Evolutionary conservation across 345 rosid species (phyloP).

Genomic region (Limnanthes douglasii): DNA sequence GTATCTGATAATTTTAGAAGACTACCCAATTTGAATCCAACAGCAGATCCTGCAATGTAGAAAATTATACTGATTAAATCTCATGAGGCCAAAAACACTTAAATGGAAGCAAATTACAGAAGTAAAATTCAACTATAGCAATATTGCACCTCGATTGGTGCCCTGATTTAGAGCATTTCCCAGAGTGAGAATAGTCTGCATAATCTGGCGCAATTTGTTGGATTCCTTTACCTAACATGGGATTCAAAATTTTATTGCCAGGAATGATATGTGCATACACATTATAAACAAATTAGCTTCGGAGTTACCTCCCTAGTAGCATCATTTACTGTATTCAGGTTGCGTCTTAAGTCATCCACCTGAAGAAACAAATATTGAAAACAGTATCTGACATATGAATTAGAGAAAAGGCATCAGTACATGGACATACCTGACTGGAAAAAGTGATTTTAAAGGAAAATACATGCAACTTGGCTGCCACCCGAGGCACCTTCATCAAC

Average conservation of each 20-base stretch:
- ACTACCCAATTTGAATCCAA: conserved; percentile 96
- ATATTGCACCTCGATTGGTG: conserved; percentile 69
- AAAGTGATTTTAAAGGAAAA: conserved; percentile 90
- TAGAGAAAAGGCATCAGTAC: too few relatives aligned
- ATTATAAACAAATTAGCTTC: conserved; percentile 1
- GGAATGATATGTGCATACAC: conserved; percentile 5
- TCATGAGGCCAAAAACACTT: not conserved
- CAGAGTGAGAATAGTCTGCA: conserved; percentile 91
- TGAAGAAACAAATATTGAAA: conserved; percentile 14
- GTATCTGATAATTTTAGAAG: conserved; percentile 94
- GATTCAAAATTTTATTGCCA: conserved; percentile 11
- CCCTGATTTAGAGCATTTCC: conserved; percentile 99
- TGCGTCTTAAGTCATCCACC: conserved; percentile 68
- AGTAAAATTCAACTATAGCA: conserved; percentile 2
- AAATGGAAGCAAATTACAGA: not conserved
- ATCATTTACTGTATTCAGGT: conserved; percentile 51
- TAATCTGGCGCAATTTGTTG: conserved; percentile 79
- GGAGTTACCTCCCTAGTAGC: conserved; percentile 67
- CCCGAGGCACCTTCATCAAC: conserved; percentile 92
- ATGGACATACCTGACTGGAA: conserved; percentile 54
- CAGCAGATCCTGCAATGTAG: conserved; percentile 65
- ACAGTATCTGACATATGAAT: conserved; percentile 3
- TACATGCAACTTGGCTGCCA: conserved; percentile 88
- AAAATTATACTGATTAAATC: conserved; percentile 1
- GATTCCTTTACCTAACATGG: conserved; percentile 79